These are phyloP conservation scores for Aristolochia fimbriata DNA, from an alignment of 164 flowering plant species.

Conservation along the genomic window DNA sequence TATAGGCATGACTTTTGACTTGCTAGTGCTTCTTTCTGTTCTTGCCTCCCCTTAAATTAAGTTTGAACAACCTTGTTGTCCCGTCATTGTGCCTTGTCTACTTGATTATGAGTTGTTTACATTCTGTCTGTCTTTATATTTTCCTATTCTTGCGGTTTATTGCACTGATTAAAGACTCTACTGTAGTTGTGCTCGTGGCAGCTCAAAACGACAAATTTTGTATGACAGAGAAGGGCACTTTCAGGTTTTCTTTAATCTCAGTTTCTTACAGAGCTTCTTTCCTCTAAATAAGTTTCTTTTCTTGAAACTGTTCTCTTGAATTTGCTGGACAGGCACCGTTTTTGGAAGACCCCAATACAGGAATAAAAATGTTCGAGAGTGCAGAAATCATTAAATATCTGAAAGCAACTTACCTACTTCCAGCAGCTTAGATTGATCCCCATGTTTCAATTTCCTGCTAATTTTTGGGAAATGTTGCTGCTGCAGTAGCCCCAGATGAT, in stretches of 20 bases:
- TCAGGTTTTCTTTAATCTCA: slow-evolving; percentile 40
- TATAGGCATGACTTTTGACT: not conserved
- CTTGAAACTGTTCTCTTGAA: not conserved
- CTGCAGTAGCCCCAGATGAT: too few species aligned
- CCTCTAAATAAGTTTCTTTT: not conserved
- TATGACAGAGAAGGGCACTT: slow-evolving; percentile 63
- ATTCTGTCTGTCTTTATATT: not conserved
- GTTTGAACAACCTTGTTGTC: too few species aligned
- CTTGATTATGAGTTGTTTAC: not conserved
- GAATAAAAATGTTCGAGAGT: slow-evolving; percentile 89
- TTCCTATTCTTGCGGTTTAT: not conserved
- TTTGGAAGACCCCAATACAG: slow-evolving; percentile 93
- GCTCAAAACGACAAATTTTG: slow-evolving; percentile 70
- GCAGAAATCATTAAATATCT: slow-evolving; percentile 86
- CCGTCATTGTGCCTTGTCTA: not conserved
- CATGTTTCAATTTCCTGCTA: not conserved
- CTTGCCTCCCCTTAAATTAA: not conserved
- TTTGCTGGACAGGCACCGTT: slow-evolving; percentile 52
- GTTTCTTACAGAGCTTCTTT: not conserved
- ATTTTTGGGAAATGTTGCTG: too few species aligned
- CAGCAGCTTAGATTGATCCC: slow-evolving; percentile 10
- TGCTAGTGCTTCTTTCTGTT: not conserved
- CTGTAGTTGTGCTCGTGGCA: slow-evolving; percentile 88
- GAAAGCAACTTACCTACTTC: slow-evolving; percentile 60
- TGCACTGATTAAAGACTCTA: not conserved